These are phyloP conservation scores for Paratinospora sagittata DNA, from an alignment of 164 flowering plant species.

Conservation along the genomic window DNA sequence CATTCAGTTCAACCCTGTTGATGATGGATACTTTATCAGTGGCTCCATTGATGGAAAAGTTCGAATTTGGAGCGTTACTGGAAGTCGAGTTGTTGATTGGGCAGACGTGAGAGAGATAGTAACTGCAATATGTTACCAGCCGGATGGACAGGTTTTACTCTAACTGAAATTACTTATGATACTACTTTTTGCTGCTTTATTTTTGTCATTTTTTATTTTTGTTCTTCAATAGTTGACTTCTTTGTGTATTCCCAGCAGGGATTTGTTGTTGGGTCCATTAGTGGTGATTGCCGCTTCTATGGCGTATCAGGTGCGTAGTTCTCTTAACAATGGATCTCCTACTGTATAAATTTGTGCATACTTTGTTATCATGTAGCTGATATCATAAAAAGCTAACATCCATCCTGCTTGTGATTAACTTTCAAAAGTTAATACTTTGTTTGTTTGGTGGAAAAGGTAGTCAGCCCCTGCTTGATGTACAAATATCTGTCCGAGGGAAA, in stretches of 20 bases:
- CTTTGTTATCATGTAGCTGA: background rate
- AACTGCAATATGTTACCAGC: conserved; percentile 69
- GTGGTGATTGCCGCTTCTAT: conserved; percentile 69
- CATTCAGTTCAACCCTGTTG: conserved; percentile 78
- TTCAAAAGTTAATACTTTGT: background rate
- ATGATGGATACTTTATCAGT: conserved; percentile 67
- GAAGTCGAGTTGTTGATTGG: conserved; percentile 75
- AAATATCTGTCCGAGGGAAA: conserved; percentile 37
- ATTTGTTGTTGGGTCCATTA: conserved; percentile 56
- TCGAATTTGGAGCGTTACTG: conserved; percentile 69
- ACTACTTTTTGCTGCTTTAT: background rate
- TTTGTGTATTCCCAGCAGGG: conserved; percentile 41
- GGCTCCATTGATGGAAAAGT: conserved; percentile 92
- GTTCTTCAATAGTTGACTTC: background rate
- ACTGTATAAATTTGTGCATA: background rate
- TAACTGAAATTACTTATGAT: background rate
- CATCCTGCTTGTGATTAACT: background rate
- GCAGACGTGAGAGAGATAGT: conserved; percentile 56
- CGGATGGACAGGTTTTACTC: conserved; percentile 58
- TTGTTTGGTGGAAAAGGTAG: conserved; percentile 32
- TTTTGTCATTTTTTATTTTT: background rate
- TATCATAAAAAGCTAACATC: background rate
- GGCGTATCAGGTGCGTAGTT: conserved; percentile 44
- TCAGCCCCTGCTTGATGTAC: conserved; percentile 37
- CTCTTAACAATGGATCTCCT: background rate